phyloP scores from a whole-genome alignment of 208 protist species.

The Leishmania amazonensis region DNA sequence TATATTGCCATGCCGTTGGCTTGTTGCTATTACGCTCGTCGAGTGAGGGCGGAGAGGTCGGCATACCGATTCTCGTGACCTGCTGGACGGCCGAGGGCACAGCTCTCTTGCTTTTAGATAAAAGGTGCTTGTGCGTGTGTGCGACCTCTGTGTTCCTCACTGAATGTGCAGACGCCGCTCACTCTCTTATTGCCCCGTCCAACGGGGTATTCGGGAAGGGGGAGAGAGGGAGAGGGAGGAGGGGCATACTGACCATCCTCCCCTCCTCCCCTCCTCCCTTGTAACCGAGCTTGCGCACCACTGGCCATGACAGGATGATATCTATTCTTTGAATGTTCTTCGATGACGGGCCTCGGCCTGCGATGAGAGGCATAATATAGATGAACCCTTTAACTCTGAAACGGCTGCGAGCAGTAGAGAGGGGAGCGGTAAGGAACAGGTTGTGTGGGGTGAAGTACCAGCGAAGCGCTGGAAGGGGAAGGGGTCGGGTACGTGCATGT shows the following conservation, averaged over 20 bases:
- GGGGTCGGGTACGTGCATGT: neutral
- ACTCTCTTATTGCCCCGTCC: neutral
- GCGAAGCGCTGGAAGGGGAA: too few species aligned
- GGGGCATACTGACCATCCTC: neutral
- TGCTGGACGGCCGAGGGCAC: neutral
- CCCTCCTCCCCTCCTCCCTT: neutral
- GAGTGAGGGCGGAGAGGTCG: neutral
- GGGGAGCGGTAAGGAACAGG: neutral
- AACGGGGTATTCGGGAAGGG: neutral
- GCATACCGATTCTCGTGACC: neutral
- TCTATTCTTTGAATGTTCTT: slow-evolving; percentile 34
- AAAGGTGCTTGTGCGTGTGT: neutral
- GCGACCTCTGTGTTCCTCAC: neutral
- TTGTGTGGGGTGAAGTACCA: too few species aligned
- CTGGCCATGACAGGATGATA: slow-evolving; percentile 1
- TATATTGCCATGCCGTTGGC: neutral
- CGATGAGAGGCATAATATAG: slow-evolving; percentile 20
- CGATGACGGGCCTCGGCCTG: neutral
- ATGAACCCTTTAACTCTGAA: slow-evolving; percentile 42
- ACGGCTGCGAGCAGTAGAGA: neutral
- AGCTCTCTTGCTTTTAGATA: neutral
- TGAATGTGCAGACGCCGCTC: neutral
- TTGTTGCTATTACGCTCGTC: neutral
- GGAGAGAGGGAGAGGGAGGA: neutral
- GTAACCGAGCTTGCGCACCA: neutral